Evolutionary conservation across 768 basidiomycete genomes (phyloP), one percentile per base, ranked within the genome.

Genomic region (Rhodotorula babjevae): DNA sequence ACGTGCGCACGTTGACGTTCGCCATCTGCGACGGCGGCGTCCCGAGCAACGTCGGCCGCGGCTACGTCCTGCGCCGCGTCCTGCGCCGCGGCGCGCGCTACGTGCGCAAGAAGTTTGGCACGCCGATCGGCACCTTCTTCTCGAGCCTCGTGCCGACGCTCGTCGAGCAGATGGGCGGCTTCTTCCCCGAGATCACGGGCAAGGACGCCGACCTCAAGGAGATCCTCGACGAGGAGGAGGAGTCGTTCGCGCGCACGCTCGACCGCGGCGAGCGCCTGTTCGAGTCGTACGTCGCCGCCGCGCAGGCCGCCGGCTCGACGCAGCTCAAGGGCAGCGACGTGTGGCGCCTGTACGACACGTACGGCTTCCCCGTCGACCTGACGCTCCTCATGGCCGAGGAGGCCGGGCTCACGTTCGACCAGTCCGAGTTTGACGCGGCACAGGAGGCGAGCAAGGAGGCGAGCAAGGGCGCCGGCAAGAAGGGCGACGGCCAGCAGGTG

Each of bases 331-430:
- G 96, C 36, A 90, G 89, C 76, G 95, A 99, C 78, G 92, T 97
- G 49, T 99, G 96, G 96, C 86, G 91, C 40, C 82, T 99, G 63
- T 98, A 98, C 80, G 96, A 99, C 80, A 98, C 96, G 2, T 99
- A 91, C 79, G 96, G 96, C 63, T 99, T 99, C 84, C 96, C 96
- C 0, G 93, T 92, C 55, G 96, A 99, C 79, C 83, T 99, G 62
- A 99, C 96, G 2, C 88, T 90, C 62, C 84, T 99, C 69, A 98
- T 99, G 96, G 96, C 96, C 9, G 91, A 94, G 80, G 96, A 99
- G 79, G 83, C 92, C 42, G 89, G 88, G 4, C 83, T 99, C 57
- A 84, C 83, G 14, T 86, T 98, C 78, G 93, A 97, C 79, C 88
- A 94, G 75, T 84, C 84, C 61, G 93, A 94, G 77, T 95, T 97